Percentiles rank a stretch among this genome's conserved stretches.
phyloP scores from a whole-genome alignment of 768 basidiomycete species.

The Phallus indusiatus region DNA sequence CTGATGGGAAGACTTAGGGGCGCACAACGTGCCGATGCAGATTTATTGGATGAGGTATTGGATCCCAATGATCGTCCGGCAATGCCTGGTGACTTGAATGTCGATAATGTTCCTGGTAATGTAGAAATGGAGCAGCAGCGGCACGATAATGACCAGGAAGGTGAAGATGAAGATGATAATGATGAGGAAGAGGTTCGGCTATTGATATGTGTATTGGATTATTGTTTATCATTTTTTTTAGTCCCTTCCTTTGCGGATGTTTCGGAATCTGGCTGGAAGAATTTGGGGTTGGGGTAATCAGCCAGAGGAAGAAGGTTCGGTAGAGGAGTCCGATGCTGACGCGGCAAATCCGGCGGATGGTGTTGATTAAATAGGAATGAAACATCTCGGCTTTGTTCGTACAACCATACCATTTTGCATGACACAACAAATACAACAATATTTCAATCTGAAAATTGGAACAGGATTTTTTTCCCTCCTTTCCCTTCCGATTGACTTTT shows the following conservation, averaged over 20 bases:
- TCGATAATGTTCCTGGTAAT: slow-evolving; percentile 11
- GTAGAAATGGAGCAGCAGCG: slow-evolving; percentile 13
- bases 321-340: not conserved
- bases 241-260: slow-evolving; percentile 50
- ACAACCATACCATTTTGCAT: not conserved
- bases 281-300: slow-evolving; percentile 41
- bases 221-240: slow-evolving; percentile 17
- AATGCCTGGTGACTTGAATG: slow-evolving; percentile 28
- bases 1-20: slow-evolving; percentile 46
- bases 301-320: not conserved
- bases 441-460: slow-evolving; percentile 27
- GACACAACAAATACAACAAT: not conserved
- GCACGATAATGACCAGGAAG: slow-evolving; percentile 6
- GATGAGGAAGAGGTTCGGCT: slow-evolving; percentile 31
- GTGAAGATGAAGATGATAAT: slow-evolving; percentile 28
- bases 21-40: slow-evolving; percentile 23
- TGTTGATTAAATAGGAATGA: not conserved
- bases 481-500: slow-evolving; percentile 26
- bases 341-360: not conserved
- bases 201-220: slow-evolving; percentile 16
- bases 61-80: slow-evolving; percentile 32
- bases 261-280: slow-evolving; percentile 49
- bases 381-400: not conserved
- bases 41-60: slow-evolving; percentile 19
- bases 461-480: slow-evolving; percentile 41